Evolutionary conservation across 2,329 filamentous ascomycete species (phyloP).

Genomic region (Cladobotryum protrusum): DNA sequence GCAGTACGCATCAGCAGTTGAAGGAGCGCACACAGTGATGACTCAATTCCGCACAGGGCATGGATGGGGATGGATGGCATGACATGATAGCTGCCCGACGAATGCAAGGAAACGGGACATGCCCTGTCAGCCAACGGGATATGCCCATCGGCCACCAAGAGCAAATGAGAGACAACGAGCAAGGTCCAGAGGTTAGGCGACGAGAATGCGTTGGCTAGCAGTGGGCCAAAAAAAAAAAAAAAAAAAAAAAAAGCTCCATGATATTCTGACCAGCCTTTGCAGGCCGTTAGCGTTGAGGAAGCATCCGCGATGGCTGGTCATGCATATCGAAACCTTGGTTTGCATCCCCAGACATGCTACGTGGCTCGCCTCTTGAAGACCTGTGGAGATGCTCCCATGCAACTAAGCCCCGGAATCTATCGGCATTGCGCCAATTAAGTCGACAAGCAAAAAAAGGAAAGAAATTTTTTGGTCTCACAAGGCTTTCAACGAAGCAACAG

Average conservation of each 20-base stretch:
- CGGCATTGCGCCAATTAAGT: constrained; percentile 19
- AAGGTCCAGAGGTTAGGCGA: constrained; percentile 7
- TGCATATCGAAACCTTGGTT: constrained; percentile 17
- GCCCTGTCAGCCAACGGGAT: not conserved
- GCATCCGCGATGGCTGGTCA: constrained; percentile 13
- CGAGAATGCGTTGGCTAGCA: constrained; percentile 12
- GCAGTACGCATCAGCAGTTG: not conserved
- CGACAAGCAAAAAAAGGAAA: not conserved
- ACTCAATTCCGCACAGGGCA: no score
- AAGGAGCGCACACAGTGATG: no score
- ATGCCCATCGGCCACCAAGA: not conserved
- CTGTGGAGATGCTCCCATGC: constrained; percentile 23
- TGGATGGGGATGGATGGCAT: no score
- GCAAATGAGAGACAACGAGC: constrained; percentile 8
- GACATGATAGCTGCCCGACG: constrained; percentile 10
- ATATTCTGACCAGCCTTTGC: constrained; percentile 3
- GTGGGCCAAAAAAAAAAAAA: constrained; percentile 6
- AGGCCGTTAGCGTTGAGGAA: constrained; percentile 13
- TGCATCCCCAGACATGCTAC: constrained; percentile 27
- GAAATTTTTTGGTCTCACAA: not conserved
- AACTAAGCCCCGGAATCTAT: constrained; percentile 22
- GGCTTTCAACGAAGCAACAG: no score
- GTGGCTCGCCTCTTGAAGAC: constrained; percentile 27
- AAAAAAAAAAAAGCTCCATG: no score
- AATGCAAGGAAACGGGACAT: constrained; percentile 5